Conservation (phyloP, 768 basidiomycete species). For the Hydnum rufescens region DNA sequence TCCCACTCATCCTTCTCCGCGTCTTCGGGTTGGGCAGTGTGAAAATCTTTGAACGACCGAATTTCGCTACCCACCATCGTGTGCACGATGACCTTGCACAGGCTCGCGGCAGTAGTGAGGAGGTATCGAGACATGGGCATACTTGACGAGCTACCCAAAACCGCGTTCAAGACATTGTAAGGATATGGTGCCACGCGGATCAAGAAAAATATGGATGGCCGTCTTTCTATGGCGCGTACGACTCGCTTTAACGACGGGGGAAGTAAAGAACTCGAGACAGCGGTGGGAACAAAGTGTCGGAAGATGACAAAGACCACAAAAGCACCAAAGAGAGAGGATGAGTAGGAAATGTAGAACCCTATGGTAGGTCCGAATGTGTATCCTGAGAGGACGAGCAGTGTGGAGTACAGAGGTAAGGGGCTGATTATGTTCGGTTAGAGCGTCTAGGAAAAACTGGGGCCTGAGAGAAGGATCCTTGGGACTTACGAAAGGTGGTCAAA, state of each 20-base stretch:
- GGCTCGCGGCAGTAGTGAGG: conserved; percentile 57
- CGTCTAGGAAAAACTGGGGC: background rate
- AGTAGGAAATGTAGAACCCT: conserved; percentile 74
- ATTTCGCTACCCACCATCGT: conserved; percentile 74
- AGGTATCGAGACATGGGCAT: conserved; percentile 54
- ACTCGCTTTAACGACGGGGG: conserved; percentile 58
- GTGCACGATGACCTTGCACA: conserved; percentile 82
- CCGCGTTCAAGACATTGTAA: conserved; percentile 81
- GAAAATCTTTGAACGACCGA: conserved; percentile 59
- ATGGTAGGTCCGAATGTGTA: conserved; percentile 63
- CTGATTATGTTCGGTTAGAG: conserved; percentile 28
- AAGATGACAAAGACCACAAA: conserved; percentile 73
- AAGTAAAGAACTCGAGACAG: conserved; percentile 52
- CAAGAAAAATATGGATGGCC: conserved; percentile 73
- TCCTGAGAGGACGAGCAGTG: conserved; percentile 77
- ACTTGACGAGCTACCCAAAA: conserved; percentile 70
- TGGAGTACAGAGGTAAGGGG: conserved; percentile 81
- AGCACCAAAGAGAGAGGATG: conserved; percentile 69
- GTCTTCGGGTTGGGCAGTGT: conserved; percentile 16
- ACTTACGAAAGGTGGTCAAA: conserved; percentile 71
- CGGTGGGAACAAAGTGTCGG: conserved; percentile 29
- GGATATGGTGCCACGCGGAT: conserved; percentile 33
- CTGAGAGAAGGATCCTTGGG: conserved; percentile 4
- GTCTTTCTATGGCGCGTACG: conserved; percentile 70
- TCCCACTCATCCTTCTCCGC: conserved; percentile 19